These are phyloP conservation scores for Apiotrichum akiyoshidainum DNA, from an alignment of 1,284 basidiomycete species.

Conservation along the genomic window DNA sequence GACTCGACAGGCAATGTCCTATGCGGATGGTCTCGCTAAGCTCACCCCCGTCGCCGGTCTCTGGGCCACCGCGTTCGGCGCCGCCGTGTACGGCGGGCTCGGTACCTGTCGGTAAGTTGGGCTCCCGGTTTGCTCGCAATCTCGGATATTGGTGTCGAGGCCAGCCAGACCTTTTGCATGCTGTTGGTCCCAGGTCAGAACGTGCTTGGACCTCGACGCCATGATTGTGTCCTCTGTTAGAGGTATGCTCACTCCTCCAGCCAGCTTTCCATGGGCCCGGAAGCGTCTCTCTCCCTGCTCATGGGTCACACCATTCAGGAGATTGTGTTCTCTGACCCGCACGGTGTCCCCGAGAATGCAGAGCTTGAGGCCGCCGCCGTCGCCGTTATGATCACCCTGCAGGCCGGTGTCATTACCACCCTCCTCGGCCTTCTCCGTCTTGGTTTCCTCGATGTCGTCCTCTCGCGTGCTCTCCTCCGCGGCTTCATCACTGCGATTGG, in stretches of 20 bases:
- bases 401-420: constrained; percentile 84
- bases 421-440: constrained; percentile 80
- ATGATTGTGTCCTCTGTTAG: background rate
- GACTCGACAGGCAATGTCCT: constrained; percentile 64
- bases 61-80: constrained; percentile 77
- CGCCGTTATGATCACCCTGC: constrained; percentile 68
- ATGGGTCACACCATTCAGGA: constrained; percentile 80
- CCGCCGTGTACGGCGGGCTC: constrained; percentile 75
- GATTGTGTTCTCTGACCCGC: constrained; percentile 62
- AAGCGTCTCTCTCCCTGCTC: constrained; percentile 82
- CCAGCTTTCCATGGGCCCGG: constrained; percentile 68
- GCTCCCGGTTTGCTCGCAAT: background rate
- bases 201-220: background rate
- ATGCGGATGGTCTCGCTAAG: constrained; percentile 79
- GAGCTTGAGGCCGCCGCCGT: constrained; percentile 59
- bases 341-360: constrained; percentile 56
- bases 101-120: constrained; percentile 62
- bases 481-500: constrained; percentile 64
- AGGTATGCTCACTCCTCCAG: constrained; percentile 22
- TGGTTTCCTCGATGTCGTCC: constrained; percentile 89
- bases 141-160: background rate
- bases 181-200: background rate
- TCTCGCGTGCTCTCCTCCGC: constrained; percentile 76
- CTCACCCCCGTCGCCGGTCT: constrained; percentile 77
- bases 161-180: too few relatives aligned